These are phyloP conservation scores for Talaromyces sp. DNA, from an alignment of 2,329 filamentous ascomycete species.

Conservation along the genomic window DNA sequence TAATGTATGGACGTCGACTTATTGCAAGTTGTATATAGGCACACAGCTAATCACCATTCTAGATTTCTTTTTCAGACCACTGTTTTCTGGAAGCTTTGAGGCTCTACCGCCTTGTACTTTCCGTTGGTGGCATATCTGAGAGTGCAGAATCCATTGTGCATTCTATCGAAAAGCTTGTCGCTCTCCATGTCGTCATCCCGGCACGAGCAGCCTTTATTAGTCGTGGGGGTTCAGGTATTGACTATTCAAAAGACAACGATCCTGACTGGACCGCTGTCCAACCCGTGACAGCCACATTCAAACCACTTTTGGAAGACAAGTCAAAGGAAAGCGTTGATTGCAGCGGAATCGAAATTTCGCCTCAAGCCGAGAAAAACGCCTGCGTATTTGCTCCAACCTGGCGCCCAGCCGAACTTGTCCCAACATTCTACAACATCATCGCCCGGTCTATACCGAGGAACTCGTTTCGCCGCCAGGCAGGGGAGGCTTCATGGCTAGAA, in stretches of 20 bases:
- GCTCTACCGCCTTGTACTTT: constrained; percentile 24
- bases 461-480: constrained; percentile 36
- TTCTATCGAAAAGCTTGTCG: constrained; percentile 31
- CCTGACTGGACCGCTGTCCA: constrained; percentile 29
- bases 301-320: constrained; percentile 26
- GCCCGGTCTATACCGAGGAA: constrained; percentile 40
- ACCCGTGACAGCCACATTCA: constrained; percentile 30
- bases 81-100: constrained; percentile 31
- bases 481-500: constrained; percentile 47
- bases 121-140: constrained; percentile 23
- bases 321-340: constrained; percentile 9
- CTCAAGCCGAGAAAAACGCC: not conserved
- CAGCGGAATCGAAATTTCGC: not conserved
- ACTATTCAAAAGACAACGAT: constrained; percentile 25
- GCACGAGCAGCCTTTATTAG: constrained; percentile 32
- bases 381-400: constrained; percentile 15
- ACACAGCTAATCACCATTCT: constrained; percentile 10
- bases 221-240: constrained; percentile 26
- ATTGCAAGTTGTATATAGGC: not conserved
- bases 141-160: constrained; percentile 26
- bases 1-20: constrained; percentile 21
- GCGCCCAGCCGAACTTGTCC: constrained; percentile 29
- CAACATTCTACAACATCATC: constrained; percentile 42
- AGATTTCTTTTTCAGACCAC: constrained; percentile 21
- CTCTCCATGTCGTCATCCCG: constrained; percentile 37